phyloP scores from a whole-genome alignment of 1,284 basidiomycete genomes.

The Fomitopsis schrenkii region DNA sequence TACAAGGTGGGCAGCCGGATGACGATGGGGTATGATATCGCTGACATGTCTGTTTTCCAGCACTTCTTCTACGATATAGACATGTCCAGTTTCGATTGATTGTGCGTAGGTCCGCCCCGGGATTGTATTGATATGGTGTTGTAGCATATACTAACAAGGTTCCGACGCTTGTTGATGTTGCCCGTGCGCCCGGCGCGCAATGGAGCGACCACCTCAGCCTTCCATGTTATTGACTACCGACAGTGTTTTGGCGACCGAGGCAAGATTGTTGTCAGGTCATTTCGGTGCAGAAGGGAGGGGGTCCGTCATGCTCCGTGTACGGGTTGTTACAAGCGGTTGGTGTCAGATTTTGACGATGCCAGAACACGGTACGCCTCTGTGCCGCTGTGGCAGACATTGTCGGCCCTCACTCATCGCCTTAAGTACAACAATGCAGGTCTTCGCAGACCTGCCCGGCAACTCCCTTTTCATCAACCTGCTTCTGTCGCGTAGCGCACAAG shows the following conservation, averaged over 20 bases:
- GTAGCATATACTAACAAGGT: neutral
- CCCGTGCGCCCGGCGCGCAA: too few species aligned
- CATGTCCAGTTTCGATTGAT: constrained; percentile 56
- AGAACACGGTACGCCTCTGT: neutral
- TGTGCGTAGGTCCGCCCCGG: neutral
- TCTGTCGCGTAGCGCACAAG: neutral
- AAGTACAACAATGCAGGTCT: neutral
- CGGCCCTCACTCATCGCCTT: neutral
- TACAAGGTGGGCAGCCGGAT: constrained; percentile 50
- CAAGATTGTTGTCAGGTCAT: too few species aligned
- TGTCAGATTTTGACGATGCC: too few species aligned
- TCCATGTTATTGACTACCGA: too few species aligned
- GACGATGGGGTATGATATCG: neutral
- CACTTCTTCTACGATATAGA: constrained; percentile 58
- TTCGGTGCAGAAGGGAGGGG: too few species aligned
- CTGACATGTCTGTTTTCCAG: constrained; percentile 25
- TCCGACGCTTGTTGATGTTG: too few species aligned
- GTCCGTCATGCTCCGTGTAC: too few species aligned
- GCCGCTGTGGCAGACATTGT: neutral
- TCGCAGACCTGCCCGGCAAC: neutral
- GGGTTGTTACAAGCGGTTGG: too few species aligned
- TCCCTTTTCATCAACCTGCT: neutral
- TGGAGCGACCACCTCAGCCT: too few species aligned
- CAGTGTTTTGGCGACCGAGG: too few species aligned
- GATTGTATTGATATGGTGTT: neutral